Conservation (phyloP, 2,329 filamentous ascomycete species). For the Dryadomyces quercivorus region DNA sequence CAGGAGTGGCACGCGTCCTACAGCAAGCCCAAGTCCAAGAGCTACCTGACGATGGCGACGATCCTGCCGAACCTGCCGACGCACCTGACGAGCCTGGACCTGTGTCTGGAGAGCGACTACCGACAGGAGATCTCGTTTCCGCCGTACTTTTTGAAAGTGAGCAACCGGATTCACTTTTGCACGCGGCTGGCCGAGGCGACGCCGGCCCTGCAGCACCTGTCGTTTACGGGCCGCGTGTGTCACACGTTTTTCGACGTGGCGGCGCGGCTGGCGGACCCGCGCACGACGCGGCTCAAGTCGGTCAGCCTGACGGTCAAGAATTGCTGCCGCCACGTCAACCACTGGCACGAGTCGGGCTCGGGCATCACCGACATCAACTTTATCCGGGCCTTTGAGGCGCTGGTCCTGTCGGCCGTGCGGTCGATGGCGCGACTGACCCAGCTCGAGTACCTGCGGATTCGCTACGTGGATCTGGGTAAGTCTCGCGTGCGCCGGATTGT, state of each 20-base stretch:
- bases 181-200: conserved; percentile 46
- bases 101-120: conserved; percentile 63
- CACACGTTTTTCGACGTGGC: conserved; percentile 53
- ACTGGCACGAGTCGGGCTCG: conserved; percentile 51
- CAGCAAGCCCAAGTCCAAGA: conserved; percentile 63
- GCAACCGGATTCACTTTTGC: conserved; percentile 52
- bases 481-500: background rate
- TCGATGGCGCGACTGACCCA: conserved; percentile 45
- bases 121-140: conserved; percentile 50
- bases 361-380: conserved; percentile 63
- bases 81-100: conserved; percentile 48
- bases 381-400: conserved; percentile 56
- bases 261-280: conserved; percentile 33
- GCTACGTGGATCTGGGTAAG: conserved; percentile 60
- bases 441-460: conserved; percentile 56
- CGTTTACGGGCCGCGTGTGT: conserved; percentile 62
- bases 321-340: conserved; percentile 46
- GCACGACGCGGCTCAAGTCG: conserved; percentile 43
- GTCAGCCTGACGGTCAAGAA: conserved; percentile 65
- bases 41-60: conserved; percentile 55
- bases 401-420: conserved; percentile 52
- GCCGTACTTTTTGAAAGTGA: conserved; percentile 48
- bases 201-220: conserved; percentile 52
- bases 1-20: conserved; percentile 50
- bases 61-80: conserved; percentile 46